Evolutionary conservation across 345 rosid genomes (phyloP), one percentile per base, ranked within the genome.

Genomic region (Gossypium bickii): DNA sequence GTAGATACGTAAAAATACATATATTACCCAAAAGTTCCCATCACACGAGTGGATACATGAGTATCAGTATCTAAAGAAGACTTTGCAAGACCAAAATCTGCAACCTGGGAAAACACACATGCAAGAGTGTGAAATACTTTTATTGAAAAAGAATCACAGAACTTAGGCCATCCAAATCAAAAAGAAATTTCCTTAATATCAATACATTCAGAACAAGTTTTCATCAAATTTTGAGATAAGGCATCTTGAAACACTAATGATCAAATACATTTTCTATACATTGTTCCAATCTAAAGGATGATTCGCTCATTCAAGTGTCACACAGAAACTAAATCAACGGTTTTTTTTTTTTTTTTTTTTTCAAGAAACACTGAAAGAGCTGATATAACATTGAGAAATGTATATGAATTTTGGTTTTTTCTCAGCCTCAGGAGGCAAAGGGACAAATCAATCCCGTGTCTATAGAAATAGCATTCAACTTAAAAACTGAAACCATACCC

Each of bases 71-170:
- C 97, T 74, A 86, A 85, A 34, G 87, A 73, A 77, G 73, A 82
- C 85, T 85, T 92, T 7, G 97, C 97, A 8, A 94, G 92, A 79
- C 98, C 98, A 84, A 94, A 92, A 87, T 94, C 98, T 16, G 97
- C 94, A 78, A 94, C 88, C 97, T 94, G 84, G 82, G 74, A 18
- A 73, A 55, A 70, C 63, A 24, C 3, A 24, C 34, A 58, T 7
- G 12, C 17, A 57, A 2, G 55, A 18, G 53, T 4, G 25, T 47
- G 20, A 44, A 41, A 65, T 18, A 9, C 44, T 6, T 52, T 51
- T 16, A 25, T 43, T 58, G 12, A 29, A 20, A 10, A 65, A 63
- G 58, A 74, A 18, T 0, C 9, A 52, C 12, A 17, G 7, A 63
- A 51, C 48, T 10, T 34, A 38, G 27, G 38, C 20, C 12, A 59